Evolutionary conservation across 306 rosid species (phyloP), one percentile per base, ranked within the genome.

Genomic region (Astragalus glycyphyllos): DNA sequence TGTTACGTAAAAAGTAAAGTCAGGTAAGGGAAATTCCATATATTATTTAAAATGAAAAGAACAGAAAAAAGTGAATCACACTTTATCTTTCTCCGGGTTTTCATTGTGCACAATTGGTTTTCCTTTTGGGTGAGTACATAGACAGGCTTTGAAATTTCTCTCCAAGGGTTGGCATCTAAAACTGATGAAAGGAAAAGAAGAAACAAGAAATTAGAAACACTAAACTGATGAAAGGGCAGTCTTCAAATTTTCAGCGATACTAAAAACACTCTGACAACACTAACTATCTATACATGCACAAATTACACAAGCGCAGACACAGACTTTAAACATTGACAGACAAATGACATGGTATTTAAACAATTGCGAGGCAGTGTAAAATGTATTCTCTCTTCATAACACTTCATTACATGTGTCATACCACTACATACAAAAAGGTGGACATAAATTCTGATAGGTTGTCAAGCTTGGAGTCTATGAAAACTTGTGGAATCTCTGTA

Each of bases 101-200:
- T 94, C 99, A 94, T 94, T 2, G 99, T 94, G 79, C 97, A 91
- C 78, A 94, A 46, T 73, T 85, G 91, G 80, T 94, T 94, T 77
- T 94, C 92, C 74, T 85, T 86, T 14, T 87, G 99, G 8, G 99
- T 87, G 63, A 94, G 82, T 58, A 94, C 96, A 70, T 91, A 94
- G 35, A 94, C 99, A 37, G 97, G 96, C 88, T 91, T 94, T 11
- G 99, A 86, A 70, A 79, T 57, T 46, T 89, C 97, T 61, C 92
- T 89, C 99, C 99, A 94, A 0, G 99, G 99, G 67, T 91, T 91
- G 83, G 89, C 86, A 44, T 91, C 99, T 79, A 91, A 83, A 49
- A 94, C 99, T 94, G 83, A 71, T 62, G 59, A 42, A 20, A 72
- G 35, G 50, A 71, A 66, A 54, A 64, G 56, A 60, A 16, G 31